phyloP scores from a whole-genome alignment of 306 rosid genomes.

The Notholithocarpus densiflorus region DNA sequence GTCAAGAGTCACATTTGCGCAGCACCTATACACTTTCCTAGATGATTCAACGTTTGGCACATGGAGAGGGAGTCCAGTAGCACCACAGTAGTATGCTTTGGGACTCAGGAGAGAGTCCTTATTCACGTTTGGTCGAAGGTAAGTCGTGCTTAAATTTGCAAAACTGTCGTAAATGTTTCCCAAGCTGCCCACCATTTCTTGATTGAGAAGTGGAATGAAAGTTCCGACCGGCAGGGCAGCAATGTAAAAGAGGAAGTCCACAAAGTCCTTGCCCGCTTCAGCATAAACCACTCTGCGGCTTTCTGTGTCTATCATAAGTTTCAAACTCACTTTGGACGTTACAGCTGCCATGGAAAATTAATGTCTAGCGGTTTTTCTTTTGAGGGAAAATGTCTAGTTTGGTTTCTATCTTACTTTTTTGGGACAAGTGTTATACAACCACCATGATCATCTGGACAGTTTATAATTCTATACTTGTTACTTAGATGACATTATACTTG shows the following conservation, averaged over 20 bases:
- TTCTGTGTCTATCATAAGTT: slow-evolving; percentile 10
- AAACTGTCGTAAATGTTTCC: slow-evolving; percentile 19
- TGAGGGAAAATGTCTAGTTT: too few relatives aligned
- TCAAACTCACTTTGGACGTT: neutral
- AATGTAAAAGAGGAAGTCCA: slow-evolving; percentile 20
- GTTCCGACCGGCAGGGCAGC: slow-evolving; percentile 12
- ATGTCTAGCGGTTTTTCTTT: too few relatives aligned
- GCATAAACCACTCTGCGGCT: neutral
- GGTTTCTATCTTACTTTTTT: too few relatives aligned
- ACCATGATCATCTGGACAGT: too few relatives aligned
- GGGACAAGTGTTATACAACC: too few relatives aligned
- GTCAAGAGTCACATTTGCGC: too few relatives aligned
- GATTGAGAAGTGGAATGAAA: neutral
- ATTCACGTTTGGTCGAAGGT: neutral
- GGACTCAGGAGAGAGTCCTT: neutral
- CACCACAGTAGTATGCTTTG: neutral
- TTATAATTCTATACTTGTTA: too few relatives aligned
- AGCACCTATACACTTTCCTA: neutral
- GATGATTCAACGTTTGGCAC: neutral
- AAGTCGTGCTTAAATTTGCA: neutral
- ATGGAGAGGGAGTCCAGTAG: neutral
- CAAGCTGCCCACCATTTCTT: slow-evolving; percentile 7
- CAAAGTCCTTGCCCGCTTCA: slow-evolving; percentile 1
- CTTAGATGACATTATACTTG: too few relatives aligned
- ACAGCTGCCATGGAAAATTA: neutral